Evolutionary conservation across 2,329 filamentous ascomycete genomes (phyloP), one percentile per base, ranked within the genome.

Genomic region (Talaromyces sp.): DNA sequence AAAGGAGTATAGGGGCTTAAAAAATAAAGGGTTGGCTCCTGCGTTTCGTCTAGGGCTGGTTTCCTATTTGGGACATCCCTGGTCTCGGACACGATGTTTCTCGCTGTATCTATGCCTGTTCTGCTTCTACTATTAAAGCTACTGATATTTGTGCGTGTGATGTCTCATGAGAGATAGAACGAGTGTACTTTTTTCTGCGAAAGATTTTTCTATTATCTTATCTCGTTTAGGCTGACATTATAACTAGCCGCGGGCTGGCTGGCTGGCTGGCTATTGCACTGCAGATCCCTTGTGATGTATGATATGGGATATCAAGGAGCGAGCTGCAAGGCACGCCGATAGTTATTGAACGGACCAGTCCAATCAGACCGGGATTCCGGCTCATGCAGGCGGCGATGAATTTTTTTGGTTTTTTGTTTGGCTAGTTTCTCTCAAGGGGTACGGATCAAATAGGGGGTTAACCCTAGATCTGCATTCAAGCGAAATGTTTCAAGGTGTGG

Each of bases 1-100:
- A n/a, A n/a, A 41, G 52, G 58, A 32, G 31, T 59, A 59, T 32
- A 59, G 51, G 52, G 43, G 17, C 35, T n/a, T 38, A 38, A 38
- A 38, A n/a, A 38, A n/a, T 2, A 38, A 38, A 17, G 35, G 35
- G 13, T 13, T 35, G 32, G 32, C 32, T 35, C 32, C 32, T 35
- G 14, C 6, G 32, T 38, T 38, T 38, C 35, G 35, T 38, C 35
- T 38, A 38, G 35, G 35, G 35, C 17, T 38, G 35, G 14, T 38
- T 38, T n/a, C 41, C 13, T 55, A 31, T 55, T 51, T 24, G 52
- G 43, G 52, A 50, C 6, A 41, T 41, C 41, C 52, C 58, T 38
- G 7, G 14, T 38, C 35, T 38, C 7, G 35, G 35, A 38, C 17
- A 17, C 4, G 35, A 38, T 38, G 32, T 14, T 38, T 38, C 8